Base-by-base conservation (phyloP, 495 filamentous ascomycete genomes). In the Clavariopsis aquatica region DNA sequence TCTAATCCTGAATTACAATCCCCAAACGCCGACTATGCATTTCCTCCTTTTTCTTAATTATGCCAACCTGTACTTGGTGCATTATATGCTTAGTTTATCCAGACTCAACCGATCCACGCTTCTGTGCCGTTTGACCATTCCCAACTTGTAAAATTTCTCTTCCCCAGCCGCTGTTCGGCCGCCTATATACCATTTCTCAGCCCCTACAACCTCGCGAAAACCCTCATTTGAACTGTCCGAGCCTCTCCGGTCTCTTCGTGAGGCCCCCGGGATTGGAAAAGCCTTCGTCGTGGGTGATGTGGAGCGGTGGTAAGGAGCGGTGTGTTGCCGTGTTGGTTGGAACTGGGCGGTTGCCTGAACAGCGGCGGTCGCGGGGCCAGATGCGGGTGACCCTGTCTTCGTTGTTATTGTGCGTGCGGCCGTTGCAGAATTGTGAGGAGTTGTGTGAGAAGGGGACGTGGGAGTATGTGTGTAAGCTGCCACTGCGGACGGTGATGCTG, bases 141-240 rank as follows among this genome's bases (percentile, higher is more conserved):
- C 84, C 20, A 88, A 58, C 66, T 90, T 87, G 69, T 95, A 95
- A 73, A 92, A 96, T 70, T 86, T 82, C 75, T 96, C 92, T 71
- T 96, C 92, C 4, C 92, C 92, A 0, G 78, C 81, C n/a, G 90
- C 87, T 31, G 90, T 95, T 67, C 88, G 78, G 1, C 92, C 92
- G 1, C 92, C 92, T 55, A 96, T 90, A 75, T 93, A 96, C 87
- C 91, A 91, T 71, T 87, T 89, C 78, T 96, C 92, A 0, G 83
- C 82, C 0, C 89, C 89, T 1, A 87, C 68, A 5, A 86, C 86
- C 68, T 95, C 92, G 19, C 89, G 78, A 68, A 95, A 96, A 7
- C 86, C 85, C 20, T 91, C 89, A 41, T 84, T 89, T 51, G 85
- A 88, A 71, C 84, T 91, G 65, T 92, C 90, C 59, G 88, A 91